Base-by-base conservation (phyloP, 1,139 yeast genomes). In the Pneumocystis canis region DNA sequence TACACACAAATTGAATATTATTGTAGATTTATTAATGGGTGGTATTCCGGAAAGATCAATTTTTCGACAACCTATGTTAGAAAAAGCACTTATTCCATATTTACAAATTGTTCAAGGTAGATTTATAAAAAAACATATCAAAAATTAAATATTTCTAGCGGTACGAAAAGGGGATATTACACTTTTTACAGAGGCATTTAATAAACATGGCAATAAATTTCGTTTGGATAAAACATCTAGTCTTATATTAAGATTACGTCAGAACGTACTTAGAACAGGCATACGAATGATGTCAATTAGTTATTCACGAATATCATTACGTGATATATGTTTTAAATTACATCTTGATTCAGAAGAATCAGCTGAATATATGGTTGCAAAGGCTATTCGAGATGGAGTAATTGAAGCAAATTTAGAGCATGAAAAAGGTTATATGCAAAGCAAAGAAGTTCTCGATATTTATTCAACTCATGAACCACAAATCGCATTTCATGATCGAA, bases 221-320 rank as follows among this genome's bases (percentile, higher is more conserved):
- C 80, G 83, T 70, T 80, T 78, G 65, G 98, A 94, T 74, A 90
- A 87, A 64, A 88, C 85, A 69, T 88, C 84, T 73, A 87, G 89
- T 39, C 80, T 94, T 70, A 94, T 94, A 61, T 80, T 89, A 61
- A 83, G 98, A 72, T 80, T 94, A 70, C 87, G 97, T 73, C 96
- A 95, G 72, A 94, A 92, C 73, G 99, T 94, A 67, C 92, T 94
- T 75, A 94, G 92, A 76, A 90, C 99, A 0, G 99, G 98, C 71
- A 89, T 94, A 67, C 82, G 98, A 75, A 87, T 89, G 70, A 89
- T 94, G 71, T 88, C 96, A 18, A 79, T 94, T 70, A 84, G 97
- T 3, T 94, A 94, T 77, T 87, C 95, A 64, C 86, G 84, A 73
- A 92, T 94, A 66, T 87, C 97, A 2, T 80, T 94, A 71, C 87